Percentiles rank a stretch among this genome's conserved stretches.
phyloP scores from a whole-genome alignment of 768 basidiomycete species.

The Lentinula sp. region DNA sequence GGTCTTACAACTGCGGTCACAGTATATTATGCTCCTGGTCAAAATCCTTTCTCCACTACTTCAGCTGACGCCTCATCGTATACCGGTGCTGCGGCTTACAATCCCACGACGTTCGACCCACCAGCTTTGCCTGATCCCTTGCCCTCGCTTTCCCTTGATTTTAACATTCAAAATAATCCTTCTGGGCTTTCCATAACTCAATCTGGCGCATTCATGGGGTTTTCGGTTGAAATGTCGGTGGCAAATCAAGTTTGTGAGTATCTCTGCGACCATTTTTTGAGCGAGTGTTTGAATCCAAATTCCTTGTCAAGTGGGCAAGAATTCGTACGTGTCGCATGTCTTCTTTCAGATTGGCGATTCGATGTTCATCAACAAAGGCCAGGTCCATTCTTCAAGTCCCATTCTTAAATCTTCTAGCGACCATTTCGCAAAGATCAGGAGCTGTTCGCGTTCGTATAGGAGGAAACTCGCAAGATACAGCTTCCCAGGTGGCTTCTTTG shows the following conservation, averaged over 20 bases:
- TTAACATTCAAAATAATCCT: slow-evolving; percentile 34
- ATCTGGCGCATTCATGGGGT: slow-evolving; percentile 42
- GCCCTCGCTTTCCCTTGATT: slow-evolving; percentile 34
- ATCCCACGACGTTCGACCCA: slow-evolving; percentile 40
- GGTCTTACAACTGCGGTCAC: not conserved
- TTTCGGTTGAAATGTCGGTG: slow-evolving; percentile 60
- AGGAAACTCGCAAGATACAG: slow-evolving; percentile 55
- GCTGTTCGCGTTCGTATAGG: slow-evolving; percentile 44
- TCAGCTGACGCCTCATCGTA: slow-evolving; percentile 34
- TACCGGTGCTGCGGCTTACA: slow-evolving; percentile 49
- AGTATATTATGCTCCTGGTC: slow-evolving; percentile 6
- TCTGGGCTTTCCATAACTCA: slow-evolving; percentile 29
- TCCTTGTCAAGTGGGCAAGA: slow-evolving; percentile 35
- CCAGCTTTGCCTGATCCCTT: slow-evolving; percentile 45
- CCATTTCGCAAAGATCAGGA: slow-evolving; percentile 43
- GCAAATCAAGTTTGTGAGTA: slow-evolving; percentile 49
- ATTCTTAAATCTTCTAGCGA: slow-evolving; percentile 53
- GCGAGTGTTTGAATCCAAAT: not conserved
- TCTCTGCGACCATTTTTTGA: not conserved
- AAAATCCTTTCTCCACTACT: slow-evolving; percentile 10
- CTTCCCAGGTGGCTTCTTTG: slow-evolving; percentile 27
- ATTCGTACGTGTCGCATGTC: slow-evolving; percentile 28
- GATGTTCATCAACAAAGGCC: not conserved
- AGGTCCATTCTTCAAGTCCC: slow-evolving; percentile 29
- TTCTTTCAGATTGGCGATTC: slow-evolving; percentile 11